phyloP scores from a whole-genome alignment of 2,329 filamentous ascomycete species.

The Microdochium trichocladiopsis region DNA sequence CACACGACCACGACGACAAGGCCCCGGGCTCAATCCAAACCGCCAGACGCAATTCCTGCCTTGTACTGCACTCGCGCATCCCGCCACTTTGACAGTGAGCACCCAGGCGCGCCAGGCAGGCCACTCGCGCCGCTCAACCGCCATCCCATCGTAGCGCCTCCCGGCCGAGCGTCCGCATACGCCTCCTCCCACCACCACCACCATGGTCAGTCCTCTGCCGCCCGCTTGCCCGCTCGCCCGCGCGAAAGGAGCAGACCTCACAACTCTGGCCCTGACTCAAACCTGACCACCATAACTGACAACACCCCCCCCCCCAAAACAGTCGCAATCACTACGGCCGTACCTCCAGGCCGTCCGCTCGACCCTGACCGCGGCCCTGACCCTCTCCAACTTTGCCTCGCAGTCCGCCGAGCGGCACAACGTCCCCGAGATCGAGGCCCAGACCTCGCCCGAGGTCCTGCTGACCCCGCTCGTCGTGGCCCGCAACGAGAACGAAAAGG shows the following conservation, averaged over 20 bases:
- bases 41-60: too few relatives aligned
- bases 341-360: conserved; percentile 95
- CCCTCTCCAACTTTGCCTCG: conserved; percentile 93
- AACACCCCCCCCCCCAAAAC: conserved; percentile 2
- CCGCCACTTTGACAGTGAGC: too few relatives aligned
- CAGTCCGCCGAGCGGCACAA: conserved; percentile 96
- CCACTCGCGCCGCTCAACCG: not conserved
- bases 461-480: conserved; percentile 86
- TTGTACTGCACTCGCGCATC: too few relatives aligned
- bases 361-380: conserved; percentile 88
- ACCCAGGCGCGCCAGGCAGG: not conserved
- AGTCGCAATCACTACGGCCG: conserved; percentile 95
- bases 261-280: too few relatives aligned
- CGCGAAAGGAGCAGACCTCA: too few relatives aligned
- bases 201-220: too few relatives aligned
- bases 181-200: too few relatives aligned
- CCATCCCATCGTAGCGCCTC: too few relatives aligned
- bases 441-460: conserved; percentile 86
- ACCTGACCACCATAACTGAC: conserved; percentile 2
- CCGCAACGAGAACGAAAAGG: conserved; percentile 94
- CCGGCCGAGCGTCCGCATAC: not conserved
- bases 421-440: conserved; percentile 93
- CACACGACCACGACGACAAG: not conserved
- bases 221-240: too few relatives aligned
- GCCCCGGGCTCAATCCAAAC: too few relatives aligned